phyloP scores from a whole-genome alignment of 2,329 filamentous ascomycete species.

The Trematosphaeria pertusa region DNA sequence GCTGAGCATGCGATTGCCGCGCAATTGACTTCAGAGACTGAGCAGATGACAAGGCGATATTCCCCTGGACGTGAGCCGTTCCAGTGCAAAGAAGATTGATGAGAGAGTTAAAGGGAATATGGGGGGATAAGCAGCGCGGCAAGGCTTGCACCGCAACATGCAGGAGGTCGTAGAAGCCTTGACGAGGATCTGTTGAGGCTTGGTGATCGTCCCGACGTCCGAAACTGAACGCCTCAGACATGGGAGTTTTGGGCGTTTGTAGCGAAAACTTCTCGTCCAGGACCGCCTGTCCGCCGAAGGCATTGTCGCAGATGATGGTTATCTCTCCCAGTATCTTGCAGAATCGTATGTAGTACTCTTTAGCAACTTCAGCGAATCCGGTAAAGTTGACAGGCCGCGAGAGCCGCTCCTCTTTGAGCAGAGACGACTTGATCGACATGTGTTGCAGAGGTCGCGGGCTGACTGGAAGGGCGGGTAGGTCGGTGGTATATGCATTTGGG shows the following conservation, averaged over 20 bases:
- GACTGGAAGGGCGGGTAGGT: conserved; percentile 37
- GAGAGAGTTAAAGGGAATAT: conserved; percentile 90
- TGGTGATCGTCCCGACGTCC: conserved; percentile 80
- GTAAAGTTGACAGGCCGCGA: conserved; percentile 68
- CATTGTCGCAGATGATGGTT: conserved; percentile 93
- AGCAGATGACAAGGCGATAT: conserved; percentile 90
- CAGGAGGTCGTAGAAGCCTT: conserved; percentile 93
- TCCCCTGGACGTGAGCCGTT: conserved; percentile 91
- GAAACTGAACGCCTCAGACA: conserved; percentile 93
- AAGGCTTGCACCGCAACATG: conserved; percentile 95
- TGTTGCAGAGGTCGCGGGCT: conserved; percentile 43
- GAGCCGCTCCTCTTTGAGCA: conserved; percentile 67
- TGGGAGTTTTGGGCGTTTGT: conserved; percentile 89
- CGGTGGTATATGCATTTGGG: conserved; percentile 49
- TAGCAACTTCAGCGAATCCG: conserved; percentile 75
- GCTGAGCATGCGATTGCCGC: conserved; percentile 88
- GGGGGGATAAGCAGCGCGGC: conserved; percentile 88
- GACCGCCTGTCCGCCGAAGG: conserved; percentile 94
- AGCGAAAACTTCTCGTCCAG: conserved; percentile 93
- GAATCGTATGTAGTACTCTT: conserved; percentile 87
- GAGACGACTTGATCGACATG: conserved; percentile 43
- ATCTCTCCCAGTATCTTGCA: conserved; percentile 96
- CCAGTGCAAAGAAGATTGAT: conserved; percentile 96
- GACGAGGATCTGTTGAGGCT: conserved; percentile 79
- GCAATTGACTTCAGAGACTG: conserved; percentile 96